Evolutionary conservation across 306 rosid genomes (phyloP).

Genomic region (Gynostemma pentaphyllum): DNA sequence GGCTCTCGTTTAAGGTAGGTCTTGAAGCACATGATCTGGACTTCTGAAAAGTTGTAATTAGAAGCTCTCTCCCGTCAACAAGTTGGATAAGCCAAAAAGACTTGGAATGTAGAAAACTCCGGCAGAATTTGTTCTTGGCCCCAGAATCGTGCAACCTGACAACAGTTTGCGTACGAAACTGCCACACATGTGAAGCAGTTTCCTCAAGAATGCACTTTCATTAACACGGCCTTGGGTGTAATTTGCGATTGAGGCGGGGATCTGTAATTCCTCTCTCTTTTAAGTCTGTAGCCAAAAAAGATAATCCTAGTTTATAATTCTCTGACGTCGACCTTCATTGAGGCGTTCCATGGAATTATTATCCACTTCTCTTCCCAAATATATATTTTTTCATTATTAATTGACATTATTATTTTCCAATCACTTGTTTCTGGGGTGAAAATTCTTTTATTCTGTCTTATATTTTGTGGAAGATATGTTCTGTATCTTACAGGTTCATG

Average conservation of each 20-base stretch:
- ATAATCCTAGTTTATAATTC: conserved; percentile 5
- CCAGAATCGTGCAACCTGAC: conserved; percentile 12
- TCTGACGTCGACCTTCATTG: neutral
- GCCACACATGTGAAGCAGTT: conserved; percentile 7
- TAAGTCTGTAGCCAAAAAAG: conserved; percentile 15
- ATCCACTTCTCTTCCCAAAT: neutral
- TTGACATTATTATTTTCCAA: conserved; percentile 4
- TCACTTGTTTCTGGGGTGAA: neutral
- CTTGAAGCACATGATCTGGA: conserved; percentile 12
- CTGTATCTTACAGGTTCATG: neutral
- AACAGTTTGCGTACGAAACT: conserved; percentile 1
- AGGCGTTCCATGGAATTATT: neutral
- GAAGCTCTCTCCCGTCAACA: neutral
- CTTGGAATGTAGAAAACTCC: neutral
- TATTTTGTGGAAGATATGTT: neutral
- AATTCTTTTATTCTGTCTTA: neutral
- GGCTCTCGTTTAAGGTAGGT: conserved; percentile 41
- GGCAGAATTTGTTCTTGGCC: neutral
- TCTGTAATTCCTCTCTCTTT: neutral
- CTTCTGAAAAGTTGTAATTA: conserved; percentile 4
- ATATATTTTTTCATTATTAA: neutral
- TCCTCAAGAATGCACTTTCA: conserved; percentile 17
- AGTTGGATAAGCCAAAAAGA: conserved; percentile 4
- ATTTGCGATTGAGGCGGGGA: conserved; percentile 25
- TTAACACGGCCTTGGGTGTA: conserved; percentile 18